Percentiles rank a stretch among this genome's conserved stretches.
These are phyloP conservation scores for Fomitopsis betulina DNA, from an alignment of 1,284 basidiomycete genomes.

Conservation along the genomic window DNA sequence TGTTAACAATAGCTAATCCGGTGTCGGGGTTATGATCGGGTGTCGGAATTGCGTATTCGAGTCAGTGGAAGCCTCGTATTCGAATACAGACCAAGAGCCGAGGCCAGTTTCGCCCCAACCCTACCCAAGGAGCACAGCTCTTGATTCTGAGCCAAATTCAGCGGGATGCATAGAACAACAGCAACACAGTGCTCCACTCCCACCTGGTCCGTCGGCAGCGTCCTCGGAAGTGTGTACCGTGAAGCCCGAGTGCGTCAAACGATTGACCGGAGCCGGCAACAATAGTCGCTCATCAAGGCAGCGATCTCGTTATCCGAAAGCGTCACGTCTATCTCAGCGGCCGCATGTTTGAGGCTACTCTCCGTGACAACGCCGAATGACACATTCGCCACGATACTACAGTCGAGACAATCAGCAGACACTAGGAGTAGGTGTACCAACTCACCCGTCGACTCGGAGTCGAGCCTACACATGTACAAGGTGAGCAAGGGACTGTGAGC, in stretches of 20 bases:
- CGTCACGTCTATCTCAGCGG: slow-evolving; percentile 17
- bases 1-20: slow-evolving; percentile 25
- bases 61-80: slow-evolving; percentile 12
- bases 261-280: slow-evolving; percentile 20
- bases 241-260: neutral
- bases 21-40: slow-evolving; percentile 15
- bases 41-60: slow-evolving; percentile 19
- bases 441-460: slow-evolving; percentile 29
- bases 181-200: no score
- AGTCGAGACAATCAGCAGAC: no score
- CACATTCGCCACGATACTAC: no score
- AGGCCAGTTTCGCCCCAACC: no score
- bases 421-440: neutral
- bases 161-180: neutral
- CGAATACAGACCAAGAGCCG: no score
- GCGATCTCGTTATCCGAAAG: slow-evolving; percentile 12
- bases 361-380: slow-evolving; percentile 27
- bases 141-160: neutral
- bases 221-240: neutral
- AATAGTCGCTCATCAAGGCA: slow-evolving; percentile 23
- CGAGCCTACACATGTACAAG: slow-evolving; percentile 28
- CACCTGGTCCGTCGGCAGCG: neutral
- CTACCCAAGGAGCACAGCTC: no score
- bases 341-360: slow-evolving; percentile 24
- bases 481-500: neutral